phyloP scores from a whole-genome alignment of 2,329 filamentous ascomycete species.

The Calycina marina region DNA sequence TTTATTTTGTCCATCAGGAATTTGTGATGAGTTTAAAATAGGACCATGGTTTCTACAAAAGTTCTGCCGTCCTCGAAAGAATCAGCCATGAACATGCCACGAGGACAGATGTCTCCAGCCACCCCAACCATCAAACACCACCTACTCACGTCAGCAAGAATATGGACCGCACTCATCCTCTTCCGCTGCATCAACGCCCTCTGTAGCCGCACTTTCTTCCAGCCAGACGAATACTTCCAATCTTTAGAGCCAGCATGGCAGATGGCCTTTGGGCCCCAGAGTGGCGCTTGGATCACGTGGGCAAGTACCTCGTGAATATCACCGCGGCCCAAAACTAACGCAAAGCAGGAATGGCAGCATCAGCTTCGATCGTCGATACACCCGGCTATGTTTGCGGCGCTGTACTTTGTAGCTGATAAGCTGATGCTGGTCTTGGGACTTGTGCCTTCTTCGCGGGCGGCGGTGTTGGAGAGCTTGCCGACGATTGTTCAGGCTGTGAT shows the following conservation, averaged over 20 bases:
- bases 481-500: constrained; percentile 63
- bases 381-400: constrained; percentile 67
- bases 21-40: too few species aligned
- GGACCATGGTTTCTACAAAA: too few species aligned
- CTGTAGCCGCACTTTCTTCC: constrained; percentile 77
- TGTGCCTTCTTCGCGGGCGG: constrained; percentile 40
- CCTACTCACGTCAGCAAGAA: constrained; percentile 16
- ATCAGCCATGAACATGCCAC: too few species aligned
- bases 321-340: constrained; percentile 5
- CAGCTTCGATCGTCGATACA: constrained; percentile 83
- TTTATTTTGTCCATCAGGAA: too few species aligned
- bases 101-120: neutral
- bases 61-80: too few species aligned
- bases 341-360: constrained; percentile 72
- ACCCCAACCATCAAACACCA: constrained; percentile 13
- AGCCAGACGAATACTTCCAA: constrained; percentile 96
- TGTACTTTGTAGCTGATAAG: constrained; percentile 50
- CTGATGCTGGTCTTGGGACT: constrained; percentile 39
- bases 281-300: constrained; percentile 92
- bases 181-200: constrained; percentile 72
- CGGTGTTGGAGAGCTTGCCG: constrained; percentile 57
- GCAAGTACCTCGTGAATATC: constrained; percentile 34
- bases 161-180: constrained; percentile 32
- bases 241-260: constrained; percentile 89
- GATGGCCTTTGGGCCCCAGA: constrained; percentile 61